phyloP scores from a whole-genome alignment of 176 grass and related monocot genomes.

The Musa beccarii region DNA sequence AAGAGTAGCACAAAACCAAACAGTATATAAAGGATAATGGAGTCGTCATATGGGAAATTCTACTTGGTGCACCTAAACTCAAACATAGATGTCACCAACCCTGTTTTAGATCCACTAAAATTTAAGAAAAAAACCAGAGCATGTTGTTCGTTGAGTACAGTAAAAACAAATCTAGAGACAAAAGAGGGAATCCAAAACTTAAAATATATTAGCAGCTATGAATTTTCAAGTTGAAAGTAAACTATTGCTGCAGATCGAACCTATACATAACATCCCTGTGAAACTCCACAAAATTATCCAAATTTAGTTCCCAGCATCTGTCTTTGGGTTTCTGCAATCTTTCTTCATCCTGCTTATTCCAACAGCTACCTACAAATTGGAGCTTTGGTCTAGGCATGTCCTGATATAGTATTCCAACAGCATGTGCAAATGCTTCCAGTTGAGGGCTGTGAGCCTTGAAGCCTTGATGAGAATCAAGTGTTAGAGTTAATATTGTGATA shows the following conservation, averaged over 20 bases:
- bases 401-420: slow-evolving; percentile 45
- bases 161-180: too few relatives aligned
- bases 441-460: slow-evolving; percentile 74
- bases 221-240: too few relatives aligned
- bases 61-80: too few relatives aligned
- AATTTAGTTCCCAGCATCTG: slow-evolving; percentile 54
- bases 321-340: slow-evolving; percentile 74
- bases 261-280: slow-evolving; percentile 61
- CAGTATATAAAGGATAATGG: neutral
- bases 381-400: slow-evolving; percentile 52
- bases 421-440: slow-evolving; percentile 65
- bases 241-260: neutral
- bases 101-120: too few relatives aligned
- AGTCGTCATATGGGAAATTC: neutral
- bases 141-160: too few relatives aligned
- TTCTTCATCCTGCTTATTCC: slow-evolving; percentile 68
- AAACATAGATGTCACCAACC: too few relatives aligned
- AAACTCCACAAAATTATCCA: slow-evolving; percentile 77
- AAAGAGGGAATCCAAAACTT: neutral
- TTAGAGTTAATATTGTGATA: slow-evolving; percentile 16
- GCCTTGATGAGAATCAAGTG: slow-evolving; percentile 31
- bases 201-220: neutral
- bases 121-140: neutral
- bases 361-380: slow-evolving; percentile 77
- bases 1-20: too few relatives aligned